These are phyloP conservation scores for Arthrobotrys megalospora DNA, from an alignment of 2,329 filamentous ascomycete species.

Conservation along the genomic window DNA sequence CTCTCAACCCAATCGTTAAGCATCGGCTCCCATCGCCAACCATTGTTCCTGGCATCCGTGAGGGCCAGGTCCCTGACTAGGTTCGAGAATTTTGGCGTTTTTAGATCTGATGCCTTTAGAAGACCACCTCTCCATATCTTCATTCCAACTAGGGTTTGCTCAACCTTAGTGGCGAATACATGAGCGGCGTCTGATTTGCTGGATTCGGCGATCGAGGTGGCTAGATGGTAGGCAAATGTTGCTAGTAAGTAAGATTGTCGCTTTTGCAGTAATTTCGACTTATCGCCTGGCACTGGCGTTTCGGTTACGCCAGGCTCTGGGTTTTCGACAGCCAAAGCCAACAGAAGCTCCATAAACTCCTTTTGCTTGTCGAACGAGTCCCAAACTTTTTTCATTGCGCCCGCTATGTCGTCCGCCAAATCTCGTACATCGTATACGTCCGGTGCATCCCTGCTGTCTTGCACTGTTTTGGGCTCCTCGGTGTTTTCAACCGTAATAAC, in stretches of 20 bases:
- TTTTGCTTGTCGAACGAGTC: slow-evolving; percentile 25
- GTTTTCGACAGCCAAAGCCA: slow-evolving; percentile 36
- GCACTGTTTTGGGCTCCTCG: slow-evolving; percentile 6
- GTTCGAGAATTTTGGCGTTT: slow-evolving; percentile 58
- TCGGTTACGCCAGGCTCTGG: slow-evolving; percentile 26
- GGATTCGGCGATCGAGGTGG: slow-evolving; percentile 44
- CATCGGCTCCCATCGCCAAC: slow-evolving; percentile 60
- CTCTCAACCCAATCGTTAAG: slow-evolving; percentile 56
- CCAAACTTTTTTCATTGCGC: slow-evolving; percentile 31
- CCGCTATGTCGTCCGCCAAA: slow-evolving; percentile 33
- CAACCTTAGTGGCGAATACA: slow-evolving; percentile 31
- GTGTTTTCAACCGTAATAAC: slow-evolving; percentile 53
- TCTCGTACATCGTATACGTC: slow-evolving; percentile 47
- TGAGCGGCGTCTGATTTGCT: slow-evolving; percentile 44
- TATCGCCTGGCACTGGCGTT: slow-evolving; percentile 40
- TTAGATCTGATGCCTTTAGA: slow-evolving; percentile 54
- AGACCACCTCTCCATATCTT: slow-evolving; percentile 52
- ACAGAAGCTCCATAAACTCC: slow-evolving; percentile 31
- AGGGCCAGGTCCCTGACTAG: slow-evolving; percentile 48
- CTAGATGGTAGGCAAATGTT: slow-evolving; percentile 50
- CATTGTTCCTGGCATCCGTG: slow-evolving; percentile 41
- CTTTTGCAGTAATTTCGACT: slow-evolving; percentile 46
- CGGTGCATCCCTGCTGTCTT: not conserved
- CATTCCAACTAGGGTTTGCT: slow-evolving; percentile 43
- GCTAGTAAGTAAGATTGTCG: slow-evolving; percentile 53